Base-by-base conservation (phyloP, 768 basidiomycete genomes). In the Nidularia pulvinata region DNA sequence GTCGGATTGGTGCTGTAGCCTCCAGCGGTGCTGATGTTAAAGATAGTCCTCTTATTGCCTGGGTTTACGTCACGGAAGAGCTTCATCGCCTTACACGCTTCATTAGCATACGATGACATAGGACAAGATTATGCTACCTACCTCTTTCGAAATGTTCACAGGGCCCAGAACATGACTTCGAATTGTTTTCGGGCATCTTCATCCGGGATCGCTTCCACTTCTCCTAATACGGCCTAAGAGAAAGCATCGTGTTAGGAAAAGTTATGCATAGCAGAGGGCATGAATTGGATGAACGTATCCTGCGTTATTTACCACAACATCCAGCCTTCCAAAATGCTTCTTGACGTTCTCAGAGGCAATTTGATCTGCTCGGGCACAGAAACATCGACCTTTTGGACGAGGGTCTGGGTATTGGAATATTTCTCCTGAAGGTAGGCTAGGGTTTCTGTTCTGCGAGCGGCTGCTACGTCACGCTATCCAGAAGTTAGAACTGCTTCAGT, bases 271-370 rank as follows among this genome's bases (percentile, higher is more conserved):
- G n/a, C n/a, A n/a, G n/a, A n/a, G n/a, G 36, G n/a, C 30, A 47
- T 4, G 11, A 7, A 36, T 4, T 19, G 30, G 32, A 37, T 9
- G 14, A 32, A 55, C 60, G 44, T 64, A 61, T 9, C 72, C 78
- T 2, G 78, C 78, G 49, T 78, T 80, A 57, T 77, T 81, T 25
- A 76, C 68, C 7, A 81, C 77, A 19, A 79, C 61, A 49, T 80
- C 78, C 7, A 80, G 45, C 19, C 70, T 64, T 10, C 75, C 77
- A 53, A 79, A 80, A 32, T 61, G 61, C 19, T 62, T 59, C 32
- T 69, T 39, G 6, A 69, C 69, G 47, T 59, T 53, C 30, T 61
- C 56, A 52, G 80, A 77, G 0, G 69, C 74, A 2, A 47, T 5
- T 48, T 57, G 48, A 78, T 69, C 14, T 76, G 66, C 19, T 61